Evolutionary conservation across 441 rosid species (phyloP).

Genomic region (Syzygium malaccense): DNA sequence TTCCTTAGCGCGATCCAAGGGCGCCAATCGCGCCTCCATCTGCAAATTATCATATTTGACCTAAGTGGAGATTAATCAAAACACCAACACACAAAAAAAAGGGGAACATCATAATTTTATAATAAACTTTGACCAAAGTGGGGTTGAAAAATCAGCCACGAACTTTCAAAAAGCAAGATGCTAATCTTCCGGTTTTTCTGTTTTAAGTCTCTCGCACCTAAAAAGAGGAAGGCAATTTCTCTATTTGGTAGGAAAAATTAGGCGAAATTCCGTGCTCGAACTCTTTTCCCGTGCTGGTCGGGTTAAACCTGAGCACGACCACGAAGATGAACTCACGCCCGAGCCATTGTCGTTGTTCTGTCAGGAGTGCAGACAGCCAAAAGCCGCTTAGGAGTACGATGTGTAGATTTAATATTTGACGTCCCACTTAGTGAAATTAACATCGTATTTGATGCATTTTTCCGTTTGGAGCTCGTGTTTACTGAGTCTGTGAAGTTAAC

Average conservation of each 20-base stretch:
- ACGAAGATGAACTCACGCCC: not conserved
- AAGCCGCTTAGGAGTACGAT: not conserved
- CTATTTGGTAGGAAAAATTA: not conserved
- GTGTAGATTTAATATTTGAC: not conserved
- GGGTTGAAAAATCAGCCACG: not conserved
- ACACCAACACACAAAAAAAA: not conserved
- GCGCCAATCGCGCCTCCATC: conserved; percentile 34
- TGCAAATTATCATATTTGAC: not conserved
- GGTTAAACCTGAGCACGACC: not conserved
- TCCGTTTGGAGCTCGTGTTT: too few relatives aligned
- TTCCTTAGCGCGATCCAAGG: conserved; percentile 30
- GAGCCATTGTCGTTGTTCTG: not conserved
- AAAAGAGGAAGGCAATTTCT: not conserved
- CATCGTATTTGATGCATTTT: too few relatives aligned
- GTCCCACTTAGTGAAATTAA: too few relatives aligned
- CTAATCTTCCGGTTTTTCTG: not conserved
- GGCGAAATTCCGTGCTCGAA: not conserved
- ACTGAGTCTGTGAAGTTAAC: not conserved
- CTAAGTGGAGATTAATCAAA: not conserved
- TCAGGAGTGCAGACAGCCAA: not conserved
- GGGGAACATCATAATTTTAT: not conserved
- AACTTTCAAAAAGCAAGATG: not conserved
- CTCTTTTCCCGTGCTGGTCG: not conserved
- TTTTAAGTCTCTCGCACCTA: not conserved
- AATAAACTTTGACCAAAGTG: not conserved